A percentile compares a stretch with the other conserved stretches of the same genome.
These are phyloP conservation scores for Panus rudis DNA, from an alignment of 768 basidiomycete species.

Conservation along the genomic window DNA sequence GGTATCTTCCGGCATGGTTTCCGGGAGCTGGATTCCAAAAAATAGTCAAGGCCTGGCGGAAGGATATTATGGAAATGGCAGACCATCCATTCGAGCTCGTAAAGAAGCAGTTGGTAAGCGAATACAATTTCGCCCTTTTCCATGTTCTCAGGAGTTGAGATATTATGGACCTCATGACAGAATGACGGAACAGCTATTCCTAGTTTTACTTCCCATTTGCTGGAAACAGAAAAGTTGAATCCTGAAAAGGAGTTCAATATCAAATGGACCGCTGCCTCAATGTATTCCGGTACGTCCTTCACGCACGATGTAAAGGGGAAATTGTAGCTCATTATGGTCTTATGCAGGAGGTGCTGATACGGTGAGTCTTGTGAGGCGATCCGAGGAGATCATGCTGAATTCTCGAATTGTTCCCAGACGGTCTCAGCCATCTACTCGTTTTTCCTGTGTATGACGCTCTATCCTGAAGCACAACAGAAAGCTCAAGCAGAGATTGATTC, in stretches of 20 bases:
- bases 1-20: constrained; percentile 33
- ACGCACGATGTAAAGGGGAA: constrained; percentile 5
- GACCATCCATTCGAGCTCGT: constrained; percentile 27
- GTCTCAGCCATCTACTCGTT: constrained; percentile 9
- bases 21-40: constrained; percentile 32
- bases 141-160: neutral
- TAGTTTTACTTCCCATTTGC: constrained; percentile 53
- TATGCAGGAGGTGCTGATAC: constrained; percentile 32
- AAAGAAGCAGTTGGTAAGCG: constrained; percentile 27
- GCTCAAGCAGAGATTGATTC: constrained; percentile 16
- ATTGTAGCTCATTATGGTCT: neutral
- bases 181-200: constrained; percentile 47
- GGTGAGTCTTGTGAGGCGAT: constrained; percentile 17
- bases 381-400: neutral
- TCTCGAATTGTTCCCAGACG: constrained; percentile 3
- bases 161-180: constrained; percentile 24
- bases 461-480: constrained; percentile 11
- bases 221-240: constrained; percentile 43
- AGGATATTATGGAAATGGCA: constrained; percentile 17
- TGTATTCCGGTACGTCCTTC: constrained; percentile 14
- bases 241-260: constrained; percentile 54
- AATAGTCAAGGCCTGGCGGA: constrained; percentile 13
- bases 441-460: constrained; percentile 12
- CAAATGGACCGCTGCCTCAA: constrained; percentile 47
- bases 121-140: neutral